Percentiles rank a stretch among this genome's conserved stretches.
These are phyloP conservation scores for Pleomassaria siparia DNA, from an alignment of 2,329 filamentous ascomycete genomes.

Conservation along the genomic window DNA sequence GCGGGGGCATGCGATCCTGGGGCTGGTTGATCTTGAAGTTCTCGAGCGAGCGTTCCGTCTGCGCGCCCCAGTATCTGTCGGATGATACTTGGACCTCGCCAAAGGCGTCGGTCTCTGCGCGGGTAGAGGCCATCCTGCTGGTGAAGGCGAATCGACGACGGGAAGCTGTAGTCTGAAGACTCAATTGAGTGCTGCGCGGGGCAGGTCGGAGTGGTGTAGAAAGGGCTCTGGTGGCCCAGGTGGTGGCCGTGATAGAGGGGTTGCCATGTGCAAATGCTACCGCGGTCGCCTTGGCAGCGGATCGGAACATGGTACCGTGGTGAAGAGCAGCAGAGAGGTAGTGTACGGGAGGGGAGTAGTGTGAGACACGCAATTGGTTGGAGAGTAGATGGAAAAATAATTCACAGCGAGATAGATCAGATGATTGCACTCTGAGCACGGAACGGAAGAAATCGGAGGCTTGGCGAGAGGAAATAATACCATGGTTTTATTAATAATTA, in stretches of 20 bases:
- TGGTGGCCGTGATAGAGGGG: slow-evolving; percentile 28
- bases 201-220: slow-evolving; percentile 25
- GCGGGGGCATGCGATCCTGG: slow-evolving; percentile 95
- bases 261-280: slow-evolving; percentile 40
- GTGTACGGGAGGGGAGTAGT: slow-evolving; percentile 2
- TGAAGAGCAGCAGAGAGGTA: background rate
- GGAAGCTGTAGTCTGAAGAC: slow-evolving; percentile 17
- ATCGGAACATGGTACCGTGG: slow-evolving; percentile 38
- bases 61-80: slow-evolving; percentile 98
- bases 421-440: too few species aligned
- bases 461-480: too few species aligned
- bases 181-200: slow-evolving; percentile 21
- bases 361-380: slow-evolving; percentile 6
- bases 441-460: too few species aligned
- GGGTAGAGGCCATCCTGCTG: slow-evolving; percentile 52
- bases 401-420: too few species aligned
- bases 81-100: slow-evolving; percentile 89
- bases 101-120: slow-evolving; percentile 96
- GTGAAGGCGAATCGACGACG: slow-evolving; percentile 36
- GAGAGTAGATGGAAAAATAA: too few species aligned
- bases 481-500: too few species aligned
- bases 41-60: slow-evolving; percentile 91
- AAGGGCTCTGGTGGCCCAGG: slow-evolving; percentile 28
- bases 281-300: slow-evolving; percentile 39
- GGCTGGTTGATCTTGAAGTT: slow-evolving; percentile 99